Evolutionary conservation across 2,329 filamentous ascomycete species (phyloP).

Genomic region (Ilyonectria mors-panacis): DNA sequence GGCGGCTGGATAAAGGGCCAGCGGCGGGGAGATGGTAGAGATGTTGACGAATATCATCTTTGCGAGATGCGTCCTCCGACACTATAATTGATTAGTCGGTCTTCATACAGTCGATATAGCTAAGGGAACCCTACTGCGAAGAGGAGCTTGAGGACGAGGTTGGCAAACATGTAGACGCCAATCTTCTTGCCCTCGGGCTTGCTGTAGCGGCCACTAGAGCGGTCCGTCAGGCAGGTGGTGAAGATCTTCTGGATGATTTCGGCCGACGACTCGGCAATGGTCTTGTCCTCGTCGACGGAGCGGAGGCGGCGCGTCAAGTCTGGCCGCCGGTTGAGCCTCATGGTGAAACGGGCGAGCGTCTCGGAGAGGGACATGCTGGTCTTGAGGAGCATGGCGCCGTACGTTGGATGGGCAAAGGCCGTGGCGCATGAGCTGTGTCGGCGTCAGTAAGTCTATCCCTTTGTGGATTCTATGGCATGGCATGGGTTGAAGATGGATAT

Average conservation of each 20-base stretch:
- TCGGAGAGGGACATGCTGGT: conserved; percentile 87
- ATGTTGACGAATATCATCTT: conserved; percentile 94
- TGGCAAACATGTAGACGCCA: conserved; percentile 93
- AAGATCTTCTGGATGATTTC: conserved; percentile 94
- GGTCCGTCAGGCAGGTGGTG: conserved; percentile 88
- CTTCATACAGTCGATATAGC: neutral
- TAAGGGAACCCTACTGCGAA: conserved; percentile 76
- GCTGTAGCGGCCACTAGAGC: conserved; percentile 75
- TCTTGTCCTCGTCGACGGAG: conserved; percentile 75
- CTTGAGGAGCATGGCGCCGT: conserved; percentile 86
- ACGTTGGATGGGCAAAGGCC: conserved; percentile 83
- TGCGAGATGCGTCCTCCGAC: conserved; percentile 85
- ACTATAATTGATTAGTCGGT: conserved; percentile 61
- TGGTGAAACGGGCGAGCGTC: conserved; percentile 85
- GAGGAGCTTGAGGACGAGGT: conserved; percentile 88
- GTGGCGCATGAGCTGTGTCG: conserved; percentile 80
- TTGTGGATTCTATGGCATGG: neutral
- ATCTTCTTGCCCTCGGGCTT: conserved; percentile 87
- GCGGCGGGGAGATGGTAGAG: conserved; percentile 83
- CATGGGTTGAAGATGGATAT: neutral
- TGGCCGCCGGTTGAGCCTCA: conserved; percentile 85
- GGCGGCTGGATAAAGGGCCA: conserved; percentile 85
- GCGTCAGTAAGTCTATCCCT: conserved; percentile 19
- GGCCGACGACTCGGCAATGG: conserved; percentile 88
- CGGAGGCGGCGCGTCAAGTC: conserved; percentile 80